Conservation (phyloP, 2,329 filamentous ascomycete genomes). For the Corynespora cassiicola region DNA sequence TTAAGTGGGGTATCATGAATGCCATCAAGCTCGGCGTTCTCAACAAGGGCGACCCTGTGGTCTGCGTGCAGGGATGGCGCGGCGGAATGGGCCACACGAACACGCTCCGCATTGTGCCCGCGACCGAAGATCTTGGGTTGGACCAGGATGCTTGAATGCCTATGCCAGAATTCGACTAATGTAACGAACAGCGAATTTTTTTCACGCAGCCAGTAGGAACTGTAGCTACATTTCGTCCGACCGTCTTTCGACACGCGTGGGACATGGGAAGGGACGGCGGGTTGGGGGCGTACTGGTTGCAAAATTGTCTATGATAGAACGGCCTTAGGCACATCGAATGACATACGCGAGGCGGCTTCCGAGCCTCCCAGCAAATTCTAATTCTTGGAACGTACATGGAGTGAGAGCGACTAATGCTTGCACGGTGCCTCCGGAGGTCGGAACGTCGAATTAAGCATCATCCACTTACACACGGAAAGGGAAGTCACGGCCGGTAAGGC, state of each 20-base stretch:
- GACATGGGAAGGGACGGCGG: conserved; percentile 1
- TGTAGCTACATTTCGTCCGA: too few relatives aligned
- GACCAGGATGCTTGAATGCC: conserved; percentile 51
- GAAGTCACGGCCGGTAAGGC: too few relatives aligned
- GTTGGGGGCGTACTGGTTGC: conserved; percentile 6
- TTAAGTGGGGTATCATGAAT: conserved; percentile 94
- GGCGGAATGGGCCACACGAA: conserved; percentile 93
- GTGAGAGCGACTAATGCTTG: too few relatives aligned
- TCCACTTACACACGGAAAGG: too few relatives aligned
- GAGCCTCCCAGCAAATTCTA: too few relatives aligned
- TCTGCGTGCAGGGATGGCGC: conserved; percentile 90
- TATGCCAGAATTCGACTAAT: conserved; percentile 9
- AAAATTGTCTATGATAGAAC: conserved; percentile 8
- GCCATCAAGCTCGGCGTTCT: conserved; percentile 84
- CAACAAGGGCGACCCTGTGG: conserved; percentile 73
- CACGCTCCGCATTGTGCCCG: conserved; percentile 66
- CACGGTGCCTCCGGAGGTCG: too few relatives aligned
- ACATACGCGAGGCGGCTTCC: too few relatives aligned
- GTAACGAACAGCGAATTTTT: conserved; percentile 25
- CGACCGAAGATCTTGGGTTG: conserved; percentile 57
- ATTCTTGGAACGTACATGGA: too few relatives aligned
- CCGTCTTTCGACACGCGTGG: background rate
- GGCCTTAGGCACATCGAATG: too few relatives aligned
- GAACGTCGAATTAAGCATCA: background rate
- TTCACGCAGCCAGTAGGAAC: too few relatives aligned